phyloP scores from a whole-genome alignment of 169 alveolate genomes.

The Plasmodium billcollinsi region DNA sequence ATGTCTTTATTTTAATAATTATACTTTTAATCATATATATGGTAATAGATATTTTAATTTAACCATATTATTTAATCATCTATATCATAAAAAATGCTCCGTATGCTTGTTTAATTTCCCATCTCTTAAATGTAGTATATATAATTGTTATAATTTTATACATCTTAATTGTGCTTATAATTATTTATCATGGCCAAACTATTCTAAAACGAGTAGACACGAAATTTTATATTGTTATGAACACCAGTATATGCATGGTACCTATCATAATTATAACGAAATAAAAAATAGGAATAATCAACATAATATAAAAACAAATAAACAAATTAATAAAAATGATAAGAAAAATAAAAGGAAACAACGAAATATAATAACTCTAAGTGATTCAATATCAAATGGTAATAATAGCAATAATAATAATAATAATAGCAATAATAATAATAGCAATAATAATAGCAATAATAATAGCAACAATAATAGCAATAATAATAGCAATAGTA shows the following conservation, averaged over 20 bases:
- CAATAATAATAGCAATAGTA: too few relatives aligned
- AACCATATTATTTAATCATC: slow-evolving; percentile 34
- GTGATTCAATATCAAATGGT: background rate
- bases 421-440: background rate
- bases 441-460: background rate
- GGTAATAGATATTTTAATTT: slow-evolving; percentile 70
- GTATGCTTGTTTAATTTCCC: slow-evolving; percentile 58
- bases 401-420: background rate
- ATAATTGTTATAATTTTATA: slow-evolving; percentile 36
- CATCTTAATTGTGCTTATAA: slow-evolving; percentile 54
- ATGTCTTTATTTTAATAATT: slow-evolving; percentile 47
- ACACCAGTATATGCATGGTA: slow-evolving; percentile 74
- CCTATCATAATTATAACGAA: slow-evolving; percentile 40
- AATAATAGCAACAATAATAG: background rate
- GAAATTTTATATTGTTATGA: slow-evolving; percentile 51
- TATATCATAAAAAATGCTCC: slow-evolving; percentile 46
- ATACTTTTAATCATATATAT: slow-evolving; percentile 48
- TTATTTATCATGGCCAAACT: slow-evolving; percentile 69
- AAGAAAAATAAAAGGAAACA: background rate
- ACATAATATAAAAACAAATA: background rate
- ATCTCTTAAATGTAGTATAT: slow-evolving; percentile 54
- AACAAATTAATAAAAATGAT: background rate
- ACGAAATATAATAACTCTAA: background rate
- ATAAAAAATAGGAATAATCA: background rate
- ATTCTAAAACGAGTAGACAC: slow-evolving; percentile 49